Evolutionary conservation across 2,329 filamentous ascomycete genomes (phyloP).

Genomic region (Calonectria ilicicola): DNA sequence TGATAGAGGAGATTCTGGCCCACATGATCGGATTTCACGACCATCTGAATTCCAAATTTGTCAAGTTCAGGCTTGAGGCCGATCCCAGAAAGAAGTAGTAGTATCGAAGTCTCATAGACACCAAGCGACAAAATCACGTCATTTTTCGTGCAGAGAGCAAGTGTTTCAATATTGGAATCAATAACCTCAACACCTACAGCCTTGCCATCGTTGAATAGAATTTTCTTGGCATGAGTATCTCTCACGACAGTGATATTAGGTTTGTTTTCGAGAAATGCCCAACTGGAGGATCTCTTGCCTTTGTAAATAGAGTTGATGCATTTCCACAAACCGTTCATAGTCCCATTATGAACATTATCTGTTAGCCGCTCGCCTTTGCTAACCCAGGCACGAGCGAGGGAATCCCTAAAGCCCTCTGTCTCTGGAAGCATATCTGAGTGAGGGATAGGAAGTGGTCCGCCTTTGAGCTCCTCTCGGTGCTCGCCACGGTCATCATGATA

Average conservation of each 20-base stretch:
- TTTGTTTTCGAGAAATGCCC: slow-evolving; percentile 63
- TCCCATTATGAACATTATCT: slow-evolving; percentile 68
- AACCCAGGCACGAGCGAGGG: slow-evolving; percentile 63
- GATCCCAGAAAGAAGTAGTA: slow-evolving; percentile 75
- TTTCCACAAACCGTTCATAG: slow-evolving; percentile 65
- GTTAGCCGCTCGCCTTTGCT: slow-evolving; percentile 62
- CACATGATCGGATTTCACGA: slow-evolving; percentile 70
- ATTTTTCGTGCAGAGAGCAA: slow-evolving; percentile 59
- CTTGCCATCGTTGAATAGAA: slow-evolving; percentile 62
- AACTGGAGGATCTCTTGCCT: slow-evolving; percentile 65
- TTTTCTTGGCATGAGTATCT: slow-evolving; percentile 61
- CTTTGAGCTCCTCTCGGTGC: slow-evolving; percentile 57
- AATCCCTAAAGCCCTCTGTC: slow-evolving; percentile 62
- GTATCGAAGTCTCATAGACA: slow-evolving; percentile 72
- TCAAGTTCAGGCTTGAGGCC: slow-evolving; percentile 66
- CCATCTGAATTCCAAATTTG: slow-evolving; percentile 63
- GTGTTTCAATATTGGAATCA: slow-evolving; percentile 48
- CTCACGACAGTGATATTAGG: slow-evolving; percentile 66
- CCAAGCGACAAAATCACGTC: slow-evolving; percentile 64
- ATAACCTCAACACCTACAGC: slow-evolving; percentile 62
- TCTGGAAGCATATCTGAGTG: slow-evolving; percentile 67
- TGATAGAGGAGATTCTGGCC: slow-evolving; percentile 75
- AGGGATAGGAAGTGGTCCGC: slow-evolving; percentile 65
- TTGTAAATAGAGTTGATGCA: slow-evolving; percentile 69
- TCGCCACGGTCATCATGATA: slow-evolving; percentile 67